Evolutionary conservation across 2,329 filamentous ascomycete species (phyloP), one percentile per base, ranked within the genome.

Genomic region (Verruconis gallopava): DNA sequence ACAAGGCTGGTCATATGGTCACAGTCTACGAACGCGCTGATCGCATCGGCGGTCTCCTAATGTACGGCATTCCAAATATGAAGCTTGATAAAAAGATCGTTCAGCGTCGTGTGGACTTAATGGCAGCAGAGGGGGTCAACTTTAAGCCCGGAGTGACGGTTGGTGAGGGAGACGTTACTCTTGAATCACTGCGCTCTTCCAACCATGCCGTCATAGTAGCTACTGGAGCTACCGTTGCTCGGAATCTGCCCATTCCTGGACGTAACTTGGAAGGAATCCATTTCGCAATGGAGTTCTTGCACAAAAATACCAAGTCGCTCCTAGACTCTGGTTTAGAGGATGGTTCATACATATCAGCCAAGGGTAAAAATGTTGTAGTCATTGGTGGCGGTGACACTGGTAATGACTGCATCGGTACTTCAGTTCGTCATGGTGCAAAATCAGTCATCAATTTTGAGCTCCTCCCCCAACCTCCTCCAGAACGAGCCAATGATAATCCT

Each of bases 51-150:
- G 89, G 89, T 62, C 72, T 96, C 43, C 75, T 96, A 55, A 95
- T 95, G 89, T 95, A 96, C 58, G 89, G 89, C 51, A 96, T 96
- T 51, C 89, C 89, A 51, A 96, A 96, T 71, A 96, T 96, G 89
- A 96, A 96, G 71, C 81, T 96, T 33, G 89, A 96, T 69, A 96
- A 96, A 74, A 85, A 85, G 58, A 79, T 95, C 49, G 89, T 96
- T 46, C 89, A 95, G 71, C 83, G 89, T 40, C 83, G 89, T 61
- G 86, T 91, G 38, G 85, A 95, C 63, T 86, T 96, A 64, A 89
- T 95, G 84, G 84, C 82, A 42, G 75, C 79, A 3, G 89, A 95
- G 64, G 89, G 89, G 38, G 67, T 95, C 56, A 72, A 73, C 40
- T 94, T 93, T 66, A 77, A 84, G 63, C 82, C 83, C 21, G 77